A percentile compares a stretch with the other conserved stretches of the same genome.
Conservation (phyloP, 371 early-diverging fungal species). For the Apophysomyces trapeziformis region DNA sequence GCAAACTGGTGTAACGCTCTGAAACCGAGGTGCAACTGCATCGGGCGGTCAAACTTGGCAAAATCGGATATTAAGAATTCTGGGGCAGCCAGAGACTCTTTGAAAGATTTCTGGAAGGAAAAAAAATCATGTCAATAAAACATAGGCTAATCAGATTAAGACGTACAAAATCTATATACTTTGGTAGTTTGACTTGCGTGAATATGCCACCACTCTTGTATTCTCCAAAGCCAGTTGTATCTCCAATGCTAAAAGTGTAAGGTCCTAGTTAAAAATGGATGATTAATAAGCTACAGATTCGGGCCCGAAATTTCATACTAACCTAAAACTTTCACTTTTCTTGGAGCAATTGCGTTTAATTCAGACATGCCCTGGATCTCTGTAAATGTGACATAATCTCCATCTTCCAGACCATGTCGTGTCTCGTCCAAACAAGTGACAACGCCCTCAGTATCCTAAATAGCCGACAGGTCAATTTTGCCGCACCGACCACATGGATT, state of each 20-base stretch:
- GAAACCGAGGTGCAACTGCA: constrained; percentile 91
- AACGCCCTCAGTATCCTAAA: constrained; percentile 81
- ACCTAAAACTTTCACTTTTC: constrained; percentile 83
- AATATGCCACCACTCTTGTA: constrained; percentile 90
- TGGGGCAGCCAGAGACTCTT: constrained; percentile 80
- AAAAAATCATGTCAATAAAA: background rate
- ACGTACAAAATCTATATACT: constrained; percentile 79
- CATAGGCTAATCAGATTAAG: background rate
- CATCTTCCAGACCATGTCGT: constrained; percentile 96
- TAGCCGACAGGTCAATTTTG: background rate
- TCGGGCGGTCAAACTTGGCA: constrained; percentile 96
- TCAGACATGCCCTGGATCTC: constrained; percentile 94
- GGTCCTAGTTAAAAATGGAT: constrained; percentile 61
- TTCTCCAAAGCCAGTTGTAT: constrained; percentile 74
- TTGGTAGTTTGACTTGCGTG: constrained; percentile 94
- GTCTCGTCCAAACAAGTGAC: constrained; percentile 97
- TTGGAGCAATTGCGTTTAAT: constrained; percentile 83
- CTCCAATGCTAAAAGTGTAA: constrained; percentile 95
- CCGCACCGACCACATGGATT: background rate
- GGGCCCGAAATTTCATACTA: constrained; percentile 5
- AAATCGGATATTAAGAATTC: constrained; percentile 93
- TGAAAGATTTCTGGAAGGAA: constrained; percentile 62
- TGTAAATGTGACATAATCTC: constrained; percentile 93
- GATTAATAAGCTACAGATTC: background rate
- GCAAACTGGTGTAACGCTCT: constrained; percentile 87